These are phyloP conservation scores for Backusella parvicylindrica DNA, from an alignment of 192 early-diverging fungal species.

Conservation along the genomic window DNA sequence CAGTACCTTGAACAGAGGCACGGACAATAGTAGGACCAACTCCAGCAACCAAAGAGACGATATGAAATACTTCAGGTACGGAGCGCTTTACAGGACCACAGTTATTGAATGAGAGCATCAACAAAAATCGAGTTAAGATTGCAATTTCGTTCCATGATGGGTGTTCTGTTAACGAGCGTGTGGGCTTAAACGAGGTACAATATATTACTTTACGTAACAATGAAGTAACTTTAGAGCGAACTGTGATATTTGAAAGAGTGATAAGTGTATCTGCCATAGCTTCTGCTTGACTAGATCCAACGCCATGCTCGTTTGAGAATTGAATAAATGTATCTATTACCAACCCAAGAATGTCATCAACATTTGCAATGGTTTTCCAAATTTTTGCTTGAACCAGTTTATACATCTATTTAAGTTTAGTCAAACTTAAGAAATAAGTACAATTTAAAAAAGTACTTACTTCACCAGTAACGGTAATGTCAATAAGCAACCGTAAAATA, in stretches of 20 bases:
- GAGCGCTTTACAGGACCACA: constrained; percentile 54
- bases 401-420: constrained; percentile 54
- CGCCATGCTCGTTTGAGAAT: constrained; percentile 70
- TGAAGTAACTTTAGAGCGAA: constrained; percentile 74
- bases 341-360: constrained; percentile 73
- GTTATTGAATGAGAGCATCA: constrained; percentile 89
- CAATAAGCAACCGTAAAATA: constrained; percentile 71
- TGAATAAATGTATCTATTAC: constrained; percentile 74
- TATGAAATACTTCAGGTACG: constrained; percentile 83
- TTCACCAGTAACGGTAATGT: constrained; percentile 76
- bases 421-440: constrained; percentile 7
- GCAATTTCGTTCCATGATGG: constrained; percentile 88
- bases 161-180: constrained; percentile 68
- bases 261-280: constrained; percentile 79
- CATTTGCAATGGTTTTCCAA: constrained; percentile 72
- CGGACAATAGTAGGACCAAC: constrained; percentile 82
- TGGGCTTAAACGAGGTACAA: constrained; percentile 68
- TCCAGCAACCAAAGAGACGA: constrained; percentile 81
- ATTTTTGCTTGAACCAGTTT: constrained; percentile 76
- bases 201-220: constrained; percentile 71
- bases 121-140: constrained; percentile 79
- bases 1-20: constrained; percentile 85
- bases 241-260: constrained; percentile 67
- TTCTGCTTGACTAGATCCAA: constrained; percentile 71
- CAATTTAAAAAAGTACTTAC: constrained; percentile 23